These are phyloP conservation scores for Oropetium thomaeum DNA, from an alignment of 176 grass and related monocot genomes.

Conservation along the genomic window DNA sequence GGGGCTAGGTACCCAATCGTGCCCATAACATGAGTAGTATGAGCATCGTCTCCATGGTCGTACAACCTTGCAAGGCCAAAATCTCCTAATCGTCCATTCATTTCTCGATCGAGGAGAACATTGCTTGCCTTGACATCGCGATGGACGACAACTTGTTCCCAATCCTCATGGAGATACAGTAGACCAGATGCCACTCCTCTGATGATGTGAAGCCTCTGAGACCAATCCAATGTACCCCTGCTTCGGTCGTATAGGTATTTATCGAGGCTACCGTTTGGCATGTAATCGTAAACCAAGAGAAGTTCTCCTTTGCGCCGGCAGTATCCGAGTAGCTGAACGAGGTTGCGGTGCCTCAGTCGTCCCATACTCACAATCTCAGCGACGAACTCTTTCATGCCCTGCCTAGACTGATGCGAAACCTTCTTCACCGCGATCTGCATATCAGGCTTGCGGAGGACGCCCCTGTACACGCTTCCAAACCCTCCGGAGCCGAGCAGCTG, in stretches of 20 bases:
- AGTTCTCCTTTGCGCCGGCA: constrained; percentile 48
- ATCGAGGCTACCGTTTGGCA: constrained; percentile 41
- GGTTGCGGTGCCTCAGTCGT: constrained; percentile 38
- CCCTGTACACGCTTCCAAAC: constrained; percentile 50
- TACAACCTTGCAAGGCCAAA: constrained; percentile 45
- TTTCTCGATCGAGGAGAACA: constrained; percentile 33
- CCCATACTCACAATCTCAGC: constrained; percentile 38
- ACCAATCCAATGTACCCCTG: constrained; percentile 1
- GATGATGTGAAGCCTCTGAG: constrained; percentile 28
- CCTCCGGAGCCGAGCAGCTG: constrained; percentile 43
- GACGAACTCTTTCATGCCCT: constrained; percentile 54
- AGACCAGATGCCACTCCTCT: constrained; percentile 35
- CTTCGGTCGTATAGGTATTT: background rate
- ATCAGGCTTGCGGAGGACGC: constrained; percentile 23
- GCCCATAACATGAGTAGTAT: constrained; percentile 44
- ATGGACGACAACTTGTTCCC: constrained; percentile 49
- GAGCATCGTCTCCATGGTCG: constrained; percentile 27
- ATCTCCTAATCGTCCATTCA: constrained; percentile 41
- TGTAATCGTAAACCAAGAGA: constrained; percentile 51
- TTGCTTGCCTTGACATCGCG: constrained; percentile 52
- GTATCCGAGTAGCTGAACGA: constrained; percentile 39
- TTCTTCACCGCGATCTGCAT: constrained; percentile 46
- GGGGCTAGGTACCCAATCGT: constrained; percentile 51
- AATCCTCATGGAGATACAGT: constrained; percentile 43
- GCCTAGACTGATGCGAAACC: constrained; percentile 39